A percentile compares a stretch with the other conserved stretches of the same genome.
phyloP scores from a whole-genome alignment of 208 protist genomes.

The Angomonas desouzai region DNA sequence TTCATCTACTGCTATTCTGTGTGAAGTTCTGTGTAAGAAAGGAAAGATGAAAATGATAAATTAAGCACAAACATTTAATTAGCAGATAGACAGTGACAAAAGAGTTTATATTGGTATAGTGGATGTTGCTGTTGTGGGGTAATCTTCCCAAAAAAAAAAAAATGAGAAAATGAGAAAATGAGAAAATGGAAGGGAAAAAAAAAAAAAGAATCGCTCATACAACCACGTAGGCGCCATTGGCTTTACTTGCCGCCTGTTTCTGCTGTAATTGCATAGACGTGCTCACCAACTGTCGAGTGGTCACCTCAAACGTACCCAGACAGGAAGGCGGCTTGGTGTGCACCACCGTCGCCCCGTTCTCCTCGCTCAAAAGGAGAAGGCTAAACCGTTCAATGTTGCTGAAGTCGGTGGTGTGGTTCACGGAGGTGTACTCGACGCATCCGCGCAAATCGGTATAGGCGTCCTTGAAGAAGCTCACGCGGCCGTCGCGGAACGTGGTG shows the following conservation, averaged over 20 bases:
- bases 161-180: neutral
- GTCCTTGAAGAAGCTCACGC: slow-evolving; percentile 15
- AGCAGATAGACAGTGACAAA: too few species aligned
- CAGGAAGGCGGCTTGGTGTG: slow-evolving; percentile 6
- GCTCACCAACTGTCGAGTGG: slow-evolving; percentile 3
- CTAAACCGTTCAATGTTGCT: slow-evolving; percentile 12
- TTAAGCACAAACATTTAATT: too few species aligned
- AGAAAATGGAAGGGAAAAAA: too few species aligned
- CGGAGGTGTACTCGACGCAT: slow-evolving; percentile 17
- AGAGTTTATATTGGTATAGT: too few species aligned
- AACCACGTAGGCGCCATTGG: neutral
- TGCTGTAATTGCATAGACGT: neutral
- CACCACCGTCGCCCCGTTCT: slow-evolving; percentile 9
- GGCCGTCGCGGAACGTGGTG: slow-evolving; percentile 1
- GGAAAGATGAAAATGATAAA: neutral
- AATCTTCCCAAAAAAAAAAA: slow-evolving; percentile 7
- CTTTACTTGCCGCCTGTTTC: neutral
- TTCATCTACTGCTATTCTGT: too few species aligned
- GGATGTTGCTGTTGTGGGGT: too few species aligned
- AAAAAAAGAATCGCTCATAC: neutral
- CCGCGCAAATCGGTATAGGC: slow-evolving; percentile 20
- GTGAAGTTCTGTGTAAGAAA: too few species aligned
- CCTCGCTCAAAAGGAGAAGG: slow-evolving; percentile 10
- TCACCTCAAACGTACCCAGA: slow-evolving; percentile 5
- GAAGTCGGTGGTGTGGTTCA: slow-evolving; percentile 8